Conservation (phyloP, 1,139 yeast species). For the Hyphopichia burtonii region DNA sequence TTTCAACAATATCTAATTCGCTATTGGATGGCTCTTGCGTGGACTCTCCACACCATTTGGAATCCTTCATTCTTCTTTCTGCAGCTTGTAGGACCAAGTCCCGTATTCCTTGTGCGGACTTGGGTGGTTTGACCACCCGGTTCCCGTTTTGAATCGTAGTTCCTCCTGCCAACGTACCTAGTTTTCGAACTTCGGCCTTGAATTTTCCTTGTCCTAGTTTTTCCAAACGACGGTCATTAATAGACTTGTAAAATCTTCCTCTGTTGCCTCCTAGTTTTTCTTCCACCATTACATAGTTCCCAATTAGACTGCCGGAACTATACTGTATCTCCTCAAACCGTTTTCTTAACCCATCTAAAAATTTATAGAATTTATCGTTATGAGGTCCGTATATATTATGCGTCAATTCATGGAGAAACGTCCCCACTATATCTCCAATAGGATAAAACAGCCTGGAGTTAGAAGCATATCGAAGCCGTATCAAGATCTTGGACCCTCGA, state of each 20-base stretch:
- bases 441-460: slow-evolving; percentile 62
- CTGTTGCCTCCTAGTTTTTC: slow-evolving; percentile 38
- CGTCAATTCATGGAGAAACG: slow-evolving; percentile 84
- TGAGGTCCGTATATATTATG: slow-evolving; percentile 85
- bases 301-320: slow-evolving; percentile 10
- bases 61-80: slow-evolving; percentile 57
- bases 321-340: slow-evolving; percentile 58
- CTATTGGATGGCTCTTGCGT: slow-evolving; percentile 30
- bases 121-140: slow-evolving; percentile 8
- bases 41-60: slow-evolving; percentile 50
- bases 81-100: slow-evolving; percentile 67
- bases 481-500: slow-evolving; percentile 69
- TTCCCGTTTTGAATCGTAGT: neutral
- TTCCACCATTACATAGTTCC: slow-evolving; percentile 30
- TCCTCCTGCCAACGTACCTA: slow-evolving; percentile 22
- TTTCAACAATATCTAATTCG: slow-evolving; percentile 30
- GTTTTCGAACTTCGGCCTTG: slow-evolving; percentile 36
- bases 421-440: slow-evolving; percentile 68
- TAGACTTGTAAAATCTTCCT: slow-evolving; percentile 19
- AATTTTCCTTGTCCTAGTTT: slow-evolving; percentile 37
- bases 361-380: slow-evolving; percentile 65
- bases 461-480: slow-evolving; percentile 63
- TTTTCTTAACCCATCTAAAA: slow-evolving; percentile 58
- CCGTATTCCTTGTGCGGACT: slow-evolving; percentile 25
- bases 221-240: slow-evolving; percentile 39